phyloP scores from a whole-genome alignment of 2,329 filamentous ascomycete species.

The Botryotinia calthae region DNA sequence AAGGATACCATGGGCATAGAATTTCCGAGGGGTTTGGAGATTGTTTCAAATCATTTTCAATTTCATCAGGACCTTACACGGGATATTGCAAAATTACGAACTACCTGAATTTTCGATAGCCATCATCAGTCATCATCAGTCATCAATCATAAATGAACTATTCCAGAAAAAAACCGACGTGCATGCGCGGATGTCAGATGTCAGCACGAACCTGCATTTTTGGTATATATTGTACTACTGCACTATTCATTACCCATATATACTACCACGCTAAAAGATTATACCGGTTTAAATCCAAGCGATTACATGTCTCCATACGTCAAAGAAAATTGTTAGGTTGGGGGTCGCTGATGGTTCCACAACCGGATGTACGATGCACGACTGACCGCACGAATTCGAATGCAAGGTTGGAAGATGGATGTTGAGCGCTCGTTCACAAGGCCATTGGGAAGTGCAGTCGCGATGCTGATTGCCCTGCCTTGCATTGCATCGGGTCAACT shows the following conservation, averaged over 20 bases:
- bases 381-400: constrained; percentile 9
- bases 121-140: constrained; percentile 1
- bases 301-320: background rate
- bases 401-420: constrained; percentile 2
- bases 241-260: background rate
- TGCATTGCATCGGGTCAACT: constrained; percentile 11
- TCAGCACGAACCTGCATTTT: constrained; percentile 8
- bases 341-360: background rate
- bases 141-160: background rate
- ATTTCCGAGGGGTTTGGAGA: background rate
- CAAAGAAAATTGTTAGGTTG: background rate
- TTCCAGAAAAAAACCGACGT: constrained; percentile 2
- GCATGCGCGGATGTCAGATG: constrained; percentile 2
- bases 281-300: background rate
- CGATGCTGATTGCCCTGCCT: background rate
- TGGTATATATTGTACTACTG: background rate
- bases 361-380: constrained; percentile 5
- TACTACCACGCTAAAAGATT: background rate
- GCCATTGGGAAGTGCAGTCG: constrained; percentile 1
- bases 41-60: background rate
- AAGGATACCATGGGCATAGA: constrained; percentile 6
- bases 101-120: background rate
- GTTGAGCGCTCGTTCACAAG: constrained; percentile 4
- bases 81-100: background rate
- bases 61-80: background rate